Evolutionary conservation across 2,329 filamentous ascomycete species (phyloP).

Genomic region (Hypoxylon sp.): DNA sequence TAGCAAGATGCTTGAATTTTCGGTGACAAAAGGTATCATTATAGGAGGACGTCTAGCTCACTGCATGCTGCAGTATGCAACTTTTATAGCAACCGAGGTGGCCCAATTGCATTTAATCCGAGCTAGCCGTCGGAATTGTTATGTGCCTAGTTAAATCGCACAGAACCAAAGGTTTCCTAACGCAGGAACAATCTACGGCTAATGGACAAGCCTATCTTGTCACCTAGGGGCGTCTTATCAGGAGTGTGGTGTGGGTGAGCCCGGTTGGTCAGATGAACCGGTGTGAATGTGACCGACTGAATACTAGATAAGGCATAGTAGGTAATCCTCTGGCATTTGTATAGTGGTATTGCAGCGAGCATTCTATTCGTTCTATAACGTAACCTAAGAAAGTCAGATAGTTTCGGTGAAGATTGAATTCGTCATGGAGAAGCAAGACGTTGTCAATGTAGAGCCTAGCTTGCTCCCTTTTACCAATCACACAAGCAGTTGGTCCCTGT

Average conservation of each 20-base stretch:
- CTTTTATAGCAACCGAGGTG: constrained; percentile 38
- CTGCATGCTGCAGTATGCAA: constrained; percentile 30
- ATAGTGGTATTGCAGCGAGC: neutral
- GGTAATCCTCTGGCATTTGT: constrained; percentile 5
- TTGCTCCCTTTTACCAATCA: constrained; percentile 1
- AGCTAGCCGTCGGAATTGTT: constrained; percentile 40
- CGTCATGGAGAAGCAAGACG: constrained; percentile 17
- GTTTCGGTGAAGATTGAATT: constrained; percentile 21
- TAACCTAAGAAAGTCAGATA: neutral
- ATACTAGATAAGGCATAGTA: constrained; percentile 24
- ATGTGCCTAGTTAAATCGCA: constrained; percentile 16
- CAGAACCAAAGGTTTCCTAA: constrained; percentile 34
- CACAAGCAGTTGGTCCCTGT: neutral
- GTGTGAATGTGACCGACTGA: constrained; percentile 32
- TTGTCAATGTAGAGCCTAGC: constrained; percentile 10
- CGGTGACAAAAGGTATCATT: constrained; percentile 13
- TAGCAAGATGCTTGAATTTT: constrained; percentile 1
- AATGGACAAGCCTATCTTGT: constrained; percentile 19
- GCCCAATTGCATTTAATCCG: constrained; percentile 43
- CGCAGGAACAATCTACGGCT: constrained; percentile 42
- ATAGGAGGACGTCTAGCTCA: constrained; percentile 16
- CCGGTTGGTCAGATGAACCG: constrained; percentile 37
- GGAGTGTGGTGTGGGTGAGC: constrained; percentile 13
- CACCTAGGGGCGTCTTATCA: constrained; percentile 27
- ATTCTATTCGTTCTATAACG: neutral